Evolutionary conservation across 192 early-diverging fungal species (phyloP), one percentile per base, ranked within the genome.

Genomic region (Backusella sp.): DNA sequence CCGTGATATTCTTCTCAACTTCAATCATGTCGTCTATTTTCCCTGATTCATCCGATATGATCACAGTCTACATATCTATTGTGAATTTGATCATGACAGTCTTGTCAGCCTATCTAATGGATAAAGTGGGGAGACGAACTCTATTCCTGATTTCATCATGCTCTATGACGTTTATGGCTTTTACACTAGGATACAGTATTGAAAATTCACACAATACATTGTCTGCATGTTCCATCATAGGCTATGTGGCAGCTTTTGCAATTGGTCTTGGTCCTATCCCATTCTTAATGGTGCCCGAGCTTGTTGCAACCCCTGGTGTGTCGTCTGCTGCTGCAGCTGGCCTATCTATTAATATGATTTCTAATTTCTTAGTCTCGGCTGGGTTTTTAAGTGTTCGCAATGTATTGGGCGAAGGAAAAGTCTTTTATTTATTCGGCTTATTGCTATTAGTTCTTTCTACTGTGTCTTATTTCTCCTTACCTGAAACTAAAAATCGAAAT

Each of bases 1-100:
- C 92, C 7, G 94, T 96, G 6, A 92, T 95, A 70, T 96, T 91
- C 79, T 97, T 96, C 76, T 94, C 93, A 1, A 92, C 92, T 6
- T 87, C 90, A 32, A 92, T 94, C 73, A 88, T 94, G 72, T 87
- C 85, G 7, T 56, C 77, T 19, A 86, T 89, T 9, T 82, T 92
- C 11, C 92, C 93, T 26, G 85, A 85, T 21, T 89, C 87, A 7
- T 87, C 87, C 8, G 89, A 86, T 42, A 82, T 91, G 66, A 89
- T 97, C 42, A 96, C 96, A 0, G 85, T 95, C 32, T 90, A 90
- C 34, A 91, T 97, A 59, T 91, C 90, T 28, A 87, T 91, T 15
- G 84, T 96, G 69, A 95, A 95, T 66, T 77, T 91, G 0, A 49
- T 92, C 35, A 91, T 91, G 78, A 96, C 95, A 0, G 39, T 96